Base-by-base conservation (phyloP, 2,329 filamentous ascomycete genomes). In the Monosporascus sp. region DNA sequence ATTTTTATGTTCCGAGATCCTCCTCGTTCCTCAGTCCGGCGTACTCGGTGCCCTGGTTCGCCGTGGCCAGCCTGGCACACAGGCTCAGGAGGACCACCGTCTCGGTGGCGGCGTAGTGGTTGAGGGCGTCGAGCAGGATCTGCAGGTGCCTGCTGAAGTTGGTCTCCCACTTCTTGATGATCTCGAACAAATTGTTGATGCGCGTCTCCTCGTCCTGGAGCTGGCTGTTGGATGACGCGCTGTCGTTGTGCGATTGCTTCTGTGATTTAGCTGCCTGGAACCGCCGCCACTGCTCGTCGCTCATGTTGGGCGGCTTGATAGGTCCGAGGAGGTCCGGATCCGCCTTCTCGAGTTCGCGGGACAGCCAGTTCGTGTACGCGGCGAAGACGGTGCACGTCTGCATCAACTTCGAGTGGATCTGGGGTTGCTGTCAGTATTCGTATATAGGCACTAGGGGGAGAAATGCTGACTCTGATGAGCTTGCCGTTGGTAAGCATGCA, bases 401-500 rank as follows among this genome's bases (percentile, higher is more conserved):
- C 85, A 96, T 94, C 48, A 99, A 83, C 70, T 97, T 97, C 54
- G 92, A 94, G 74, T 97, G 93, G 67, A 99, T 95, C 93, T 97
- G 53, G 2, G 26, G 22, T 27, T 37, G 59, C 68, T 49, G 68
- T 63, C 37, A 47, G 52, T 54, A 48, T 55, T 51, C 43, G 37
- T 16, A 27, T 44, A 40, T 45, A 52, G 58, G 53, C 45, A 38
- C 24, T 17, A 41, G 43, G 35, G 38, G 31, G 40, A 49, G 53
- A 41, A 44, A 41, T 14, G 71, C 78, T 60, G 80, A 96, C 93
- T 72, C 91, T 87, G 6, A 99, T 75, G 7, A 99, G 79, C 74
- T 96, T 97, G 67, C 90, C 91, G 70, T 99, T 97, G 20, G 94
- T 99, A 59, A 99, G 79, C 91, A 97, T 97, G 76, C 94, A 97